Evolutionary conservation across 2,329 filamentous ascomycete genomes (phyloP).

Genomic region (Madurella mycetomatis): DNA sequence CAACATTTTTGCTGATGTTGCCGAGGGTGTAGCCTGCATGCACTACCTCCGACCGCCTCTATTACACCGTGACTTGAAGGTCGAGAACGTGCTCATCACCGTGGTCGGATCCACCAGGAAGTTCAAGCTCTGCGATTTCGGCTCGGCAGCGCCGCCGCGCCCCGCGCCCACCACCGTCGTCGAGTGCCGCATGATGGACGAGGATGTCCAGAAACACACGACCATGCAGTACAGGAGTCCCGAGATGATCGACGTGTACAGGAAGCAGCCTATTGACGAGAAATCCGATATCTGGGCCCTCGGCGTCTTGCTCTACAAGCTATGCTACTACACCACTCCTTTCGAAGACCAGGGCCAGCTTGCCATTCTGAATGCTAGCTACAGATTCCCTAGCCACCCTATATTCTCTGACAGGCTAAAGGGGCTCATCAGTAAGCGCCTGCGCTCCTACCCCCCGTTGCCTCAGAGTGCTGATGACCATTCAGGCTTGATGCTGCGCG

Average conservation of each 20-base stretch:
- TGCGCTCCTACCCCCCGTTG: neutral
- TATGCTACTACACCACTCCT: slow-evolving; percentile 98
- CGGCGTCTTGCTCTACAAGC: slow-evolving; percentile 91
- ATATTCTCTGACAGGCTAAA: slow-evolving; percentile 86
- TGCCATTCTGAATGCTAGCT: slow-evolving; percentile 93
- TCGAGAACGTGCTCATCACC: slow-evolving; percentile 94
- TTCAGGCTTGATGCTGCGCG: slow-evolving; percentile 81
- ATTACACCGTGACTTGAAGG: slow-evolving; percentile 91
- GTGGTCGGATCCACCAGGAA: slow-evolving; percentile 59
- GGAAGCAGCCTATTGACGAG: slow-evolving; percentile 94
- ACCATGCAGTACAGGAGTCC: slow-evolving; percentile 96
- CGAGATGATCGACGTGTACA: slow-evolving; percentile 98
- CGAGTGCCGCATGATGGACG: slow-evolving; percentile 89
- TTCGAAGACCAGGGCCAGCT: slow-evolving; percentile 98
- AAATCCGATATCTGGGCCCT: slow-evolving; percentile 99
- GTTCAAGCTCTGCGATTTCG: slow-evolving; percentile 98
- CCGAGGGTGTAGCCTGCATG: slow-evolving; percentile 97
- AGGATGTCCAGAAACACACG: slow-evolving; percentile 95
- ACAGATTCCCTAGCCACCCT: slow-evolving; percentile 84
- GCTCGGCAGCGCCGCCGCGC: slow-evolving; percentile 78
- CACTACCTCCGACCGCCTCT: slow-evolving; percentile 94
- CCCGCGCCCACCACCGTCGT: slow-evolving; percentile 80
- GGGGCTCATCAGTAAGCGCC: slow-evolving; percentile 72
- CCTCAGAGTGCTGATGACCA: slow-evolving; percentile 21
- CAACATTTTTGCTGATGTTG: slow-evolving; percentile 92